A percentile compares a stretch with the other conserved stretches of the same genome.
phyloP scores from a whole-genome alignment of 108 stramenopile genomes.

The Cyclotella baltica region DNA sequence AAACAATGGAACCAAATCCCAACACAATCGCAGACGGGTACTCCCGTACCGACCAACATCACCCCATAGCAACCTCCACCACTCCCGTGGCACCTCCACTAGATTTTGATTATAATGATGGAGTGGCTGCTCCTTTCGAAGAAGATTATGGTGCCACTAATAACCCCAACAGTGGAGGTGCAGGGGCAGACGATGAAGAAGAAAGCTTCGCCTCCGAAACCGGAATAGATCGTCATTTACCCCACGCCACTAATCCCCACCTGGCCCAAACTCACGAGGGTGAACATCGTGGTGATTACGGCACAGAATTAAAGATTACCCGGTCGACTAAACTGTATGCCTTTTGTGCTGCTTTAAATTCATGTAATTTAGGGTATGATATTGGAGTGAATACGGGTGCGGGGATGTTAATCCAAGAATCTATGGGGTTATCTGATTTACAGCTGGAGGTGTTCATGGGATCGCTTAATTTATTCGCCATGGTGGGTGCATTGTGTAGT shows the following conservation, averaged over 20 bases:
- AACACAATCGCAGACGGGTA: conserved; percentile 54
- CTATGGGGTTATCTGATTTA: conserved; percentile 60
- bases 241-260: conserved; percentile 29
- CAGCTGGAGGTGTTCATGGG: conserved; percentile 82
- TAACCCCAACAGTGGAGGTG: background rate
- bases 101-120: conserved; percentile 53
- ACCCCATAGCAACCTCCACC: conserved; percentile 50
- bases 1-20: conserved; percentile 15
- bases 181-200: conserved; percentile 3
- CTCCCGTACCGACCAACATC: conserved; percentile 52
- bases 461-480: conserved; percentile 73
- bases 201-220: conserved; percentile 12
- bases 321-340: conserved; percentile 53
- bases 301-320: conserved; percentile 36
- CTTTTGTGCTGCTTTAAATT: conserved; percentile 84
- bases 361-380: conserved; percentile 82
- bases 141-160: conserved; percentile 21
- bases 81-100: conserved; percentile 52
- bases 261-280: conserved; percentile 50
- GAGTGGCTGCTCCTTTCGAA: conserved; percentile 20
- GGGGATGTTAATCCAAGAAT: conserved; percentile 61
- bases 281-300: conserved; percentile 50
- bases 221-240: conserved; percentile 44
- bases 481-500: conserved; percentile 72
- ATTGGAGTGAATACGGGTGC: conserved; percentile 67